Evolutionary conservation across 2,329 filamentous ascomycete genomes (phyloP).

Genomic region (Apiospora pterosperma): DNA sequence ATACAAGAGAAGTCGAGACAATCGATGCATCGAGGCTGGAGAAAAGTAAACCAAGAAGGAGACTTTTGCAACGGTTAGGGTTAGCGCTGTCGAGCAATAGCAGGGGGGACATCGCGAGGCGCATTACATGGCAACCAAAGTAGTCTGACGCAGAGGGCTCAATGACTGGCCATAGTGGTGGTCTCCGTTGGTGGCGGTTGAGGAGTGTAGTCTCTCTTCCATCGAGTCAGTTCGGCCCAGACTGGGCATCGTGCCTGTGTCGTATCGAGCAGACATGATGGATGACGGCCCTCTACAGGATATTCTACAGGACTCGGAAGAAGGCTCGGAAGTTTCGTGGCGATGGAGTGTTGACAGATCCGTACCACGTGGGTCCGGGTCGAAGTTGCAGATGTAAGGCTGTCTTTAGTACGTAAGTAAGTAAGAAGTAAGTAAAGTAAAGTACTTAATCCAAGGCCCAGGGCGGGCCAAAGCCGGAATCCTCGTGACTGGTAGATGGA

Average conservation of each 20-base stretch:
- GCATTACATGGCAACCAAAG: conserved; percentile 34
- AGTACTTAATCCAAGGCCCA: neutral
- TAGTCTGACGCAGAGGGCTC: conserved; percentile 22
- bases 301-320: neutral
- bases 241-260: neutral
- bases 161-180: conserved; percentile 7
- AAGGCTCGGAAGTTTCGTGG: neutral
- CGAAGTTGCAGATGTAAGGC: neutral
- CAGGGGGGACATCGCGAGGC: conserved; percentile 6
- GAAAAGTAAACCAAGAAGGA: conserved; percentile 52
- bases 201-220: neutral
- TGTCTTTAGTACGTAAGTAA: neutral
- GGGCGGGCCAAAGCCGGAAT: neutral
- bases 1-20: conserved; percentile 55
- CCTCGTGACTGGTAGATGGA: neutral
- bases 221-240: conserved; percentile 6
- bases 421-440: neutral
- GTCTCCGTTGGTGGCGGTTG: neutral
- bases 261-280: neutral
- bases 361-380: neutral
- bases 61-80: conserved; percentile 30
- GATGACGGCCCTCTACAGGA: neutral
- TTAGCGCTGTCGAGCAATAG: conserved; percentile 28
- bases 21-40: conserved; percentile 57
- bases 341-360: neutral